Base-by-base conservation (phyloP, 495 filamentous ascomycete genomes). In the Poronia punctata region DNA sequence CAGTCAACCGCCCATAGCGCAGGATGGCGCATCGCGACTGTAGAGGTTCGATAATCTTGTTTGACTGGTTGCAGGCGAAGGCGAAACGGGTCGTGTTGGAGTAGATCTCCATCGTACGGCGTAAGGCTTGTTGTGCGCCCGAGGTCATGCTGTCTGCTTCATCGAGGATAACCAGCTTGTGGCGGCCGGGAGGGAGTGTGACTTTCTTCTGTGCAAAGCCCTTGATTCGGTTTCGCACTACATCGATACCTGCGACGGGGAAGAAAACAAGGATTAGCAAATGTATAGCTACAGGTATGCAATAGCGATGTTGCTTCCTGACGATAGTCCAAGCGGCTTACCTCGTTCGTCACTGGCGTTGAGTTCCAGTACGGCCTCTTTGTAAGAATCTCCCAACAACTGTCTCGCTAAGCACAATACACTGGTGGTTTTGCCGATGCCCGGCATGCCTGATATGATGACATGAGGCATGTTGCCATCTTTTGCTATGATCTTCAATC, bases 391-490 rank as follows among this genome's bases (percentile, higher is more conserved):
- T 2, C 92, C 93, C 1, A 99, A 72, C 40, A 99, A 64, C 54
- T 96, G 89, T 38, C 92, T 78, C 7, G 92, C 90, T 20, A 99
- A 80, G 52, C 93, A 97, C 35, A 97, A 65, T 19, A 99, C 79
- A 21, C 89, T 96, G 5, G 92, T 97, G 7, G 92, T 99, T 75
- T 99, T 99, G 39, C 92, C 92, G 60, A 97, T 99, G 56, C 92
- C 92, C 6, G 92, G 92, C 92, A 95, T 96, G 45, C 92, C 92
- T 7, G 88, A 95, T 54, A 99, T 99, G 63, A 99, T 99, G 58
- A 99, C 71, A 64, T 99, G 92, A 5, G 92, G 92, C 86, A 99
- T 95, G 66, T 99, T 99, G 52, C 92, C 92, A 71, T 99, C 92
- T 63, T 88, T 92, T 12, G 93, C 89, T 50, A 99, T 99, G 51